phyloP scores from a whole-genome alignment of 345 rosid species.

The Dovyalis caffra region DNA sequence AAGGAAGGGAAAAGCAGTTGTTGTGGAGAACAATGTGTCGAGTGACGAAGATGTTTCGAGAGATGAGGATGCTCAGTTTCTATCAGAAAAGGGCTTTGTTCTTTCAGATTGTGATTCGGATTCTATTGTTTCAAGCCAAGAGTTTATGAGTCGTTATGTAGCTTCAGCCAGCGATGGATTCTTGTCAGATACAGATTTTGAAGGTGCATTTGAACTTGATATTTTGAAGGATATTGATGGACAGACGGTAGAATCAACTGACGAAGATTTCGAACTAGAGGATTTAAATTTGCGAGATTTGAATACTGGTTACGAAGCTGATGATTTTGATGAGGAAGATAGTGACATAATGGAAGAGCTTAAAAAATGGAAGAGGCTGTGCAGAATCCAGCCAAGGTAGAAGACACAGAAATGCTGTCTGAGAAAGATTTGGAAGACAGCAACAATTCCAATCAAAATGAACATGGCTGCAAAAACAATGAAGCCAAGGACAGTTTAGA shows the following conservation, averaged over 20 bases:
- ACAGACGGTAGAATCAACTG: conserved; percentile 17
- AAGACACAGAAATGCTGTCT: conserved; percentile 2
- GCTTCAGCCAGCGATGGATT: conserved; percentile 51
- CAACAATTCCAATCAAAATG: conserved; percentile 11
- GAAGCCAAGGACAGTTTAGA: background rate
- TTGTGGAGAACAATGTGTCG: conserved; percentile 12
- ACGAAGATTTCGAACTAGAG: conserved; percentile 22
- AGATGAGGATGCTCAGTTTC: conserved; percentile 31
- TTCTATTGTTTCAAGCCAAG: conserved; percentile 56
- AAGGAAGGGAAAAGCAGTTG: conserved; percentile 12
- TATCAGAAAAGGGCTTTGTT: conserved; percentile 43
- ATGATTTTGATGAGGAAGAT: conserved; percentile 27
- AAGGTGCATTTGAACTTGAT: conserved; percentile 22
- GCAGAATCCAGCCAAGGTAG: conserved; percentile 5
- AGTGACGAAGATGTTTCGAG: conserved; percentile 14
- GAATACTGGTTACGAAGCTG: conserved; percentile 16
- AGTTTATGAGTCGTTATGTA: conserved; percentile 35
- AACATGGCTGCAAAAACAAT: conserved; percentile 13
- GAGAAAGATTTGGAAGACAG: conserved; percentile 10
- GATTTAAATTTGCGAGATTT: conserved; percentile 14
- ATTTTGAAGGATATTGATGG: conserved; percentile 8
- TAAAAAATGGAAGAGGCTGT: conserved; percentile 26
- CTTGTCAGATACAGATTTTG: conserved; percentile 56
- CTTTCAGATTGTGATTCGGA: conserved; percentile 47
- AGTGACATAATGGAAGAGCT: conserved; percentile 34